phyloP scores from a whole-genome alignment of 2,329 filamentous ascomycete genomes.

The Alternaria brassicae region DNA sequence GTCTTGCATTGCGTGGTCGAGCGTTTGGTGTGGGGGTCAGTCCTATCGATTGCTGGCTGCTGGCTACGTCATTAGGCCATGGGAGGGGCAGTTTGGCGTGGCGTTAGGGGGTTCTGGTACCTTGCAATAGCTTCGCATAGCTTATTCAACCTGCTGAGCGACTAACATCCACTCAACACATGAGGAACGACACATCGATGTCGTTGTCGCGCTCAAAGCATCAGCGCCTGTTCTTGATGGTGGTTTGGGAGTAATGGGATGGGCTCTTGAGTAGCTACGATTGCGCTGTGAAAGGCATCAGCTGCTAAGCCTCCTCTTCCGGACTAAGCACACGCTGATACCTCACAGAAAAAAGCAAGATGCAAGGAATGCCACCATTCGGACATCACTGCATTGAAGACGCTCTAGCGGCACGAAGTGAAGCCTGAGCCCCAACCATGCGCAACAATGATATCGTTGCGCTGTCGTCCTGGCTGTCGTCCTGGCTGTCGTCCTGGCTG shows the following conservation, averaged over 20 bases:
- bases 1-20: slow-evolving; percentile 15
- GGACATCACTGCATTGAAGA: slow-evolving; percentile 92
- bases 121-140: slow-evolving; percentile 76
- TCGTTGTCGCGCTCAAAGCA: slow-evolving; percentile 95
- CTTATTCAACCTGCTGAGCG: slow-evolving; percentile 65
- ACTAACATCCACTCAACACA: slow-evolving; percentile 58
- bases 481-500: slow-evolving; percentile 92
- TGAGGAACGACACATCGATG: slow-evolving; percentile 90
- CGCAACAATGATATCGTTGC: slow-evolving; percentile 94
- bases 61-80: slow-evolving; percentile 41
- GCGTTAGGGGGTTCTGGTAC: slow-evolving; percentile 9
- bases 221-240: slow-evolving; percentile 93
- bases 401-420: slow-evolving; percentile 86
- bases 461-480: slow-evolving; percentile 93
- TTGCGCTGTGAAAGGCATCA: slow-evolving; percentile 87
- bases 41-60: slow-evolving; percentile 29
- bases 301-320: slow-evolving; percentile 46
- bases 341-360: slow-evolving; percentile 80
- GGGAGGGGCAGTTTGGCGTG: slow-evolving; percentile 33
- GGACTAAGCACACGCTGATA: background rate
- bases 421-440: slow-evolving; percentile 75
- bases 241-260: slow-evolving; percentile 96
- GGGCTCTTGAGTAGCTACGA: slow-evolving; percentile 95
- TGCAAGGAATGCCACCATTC: slow-evolving; percentile 97
- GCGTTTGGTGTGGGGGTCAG: slow-evolving; percentile 95